Conservation (phyloP, 2,329 filamentous ascomycete species). For the Colletotrichum brevisporum region DNA sequence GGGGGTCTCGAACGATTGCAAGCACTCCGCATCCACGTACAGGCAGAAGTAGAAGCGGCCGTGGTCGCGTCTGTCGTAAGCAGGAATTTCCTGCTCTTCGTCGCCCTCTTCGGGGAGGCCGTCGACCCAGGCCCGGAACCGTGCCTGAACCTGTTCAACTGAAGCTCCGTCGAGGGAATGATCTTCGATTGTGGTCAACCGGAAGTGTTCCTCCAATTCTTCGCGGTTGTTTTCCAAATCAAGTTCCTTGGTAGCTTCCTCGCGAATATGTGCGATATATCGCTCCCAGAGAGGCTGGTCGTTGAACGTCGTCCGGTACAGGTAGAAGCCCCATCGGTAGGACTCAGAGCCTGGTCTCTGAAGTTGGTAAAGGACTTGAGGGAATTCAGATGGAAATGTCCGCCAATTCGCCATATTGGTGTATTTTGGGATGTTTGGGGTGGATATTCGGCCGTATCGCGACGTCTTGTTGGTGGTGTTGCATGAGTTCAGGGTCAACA, state of each 20-base stretch:
- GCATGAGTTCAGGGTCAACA: no score
- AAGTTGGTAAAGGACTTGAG: no score
- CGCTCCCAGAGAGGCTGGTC: conserved; percentile 11
- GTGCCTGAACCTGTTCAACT: neutral
- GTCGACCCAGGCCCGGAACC: neutral
- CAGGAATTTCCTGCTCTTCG: neutral
- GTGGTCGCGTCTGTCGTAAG: neutral
- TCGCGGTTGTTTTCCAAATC: neutral
- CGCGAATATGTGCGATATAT: neutral
- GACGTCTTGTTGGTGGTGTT: no score
- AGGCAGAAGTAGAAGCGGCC: neutral
- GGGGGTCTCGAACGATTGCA: neutral
- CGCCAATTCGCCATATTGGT: no score
- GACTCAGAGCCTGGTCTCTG: no score
- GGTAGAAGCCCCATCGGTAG: conserved; percentile 15
- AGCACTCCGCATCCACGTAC: neutral
- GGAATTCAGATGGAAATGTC: no score
- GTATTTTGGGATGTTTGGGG: no score
- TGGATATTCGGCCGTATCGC: no score
- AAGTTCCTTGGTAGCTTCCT: neutral
- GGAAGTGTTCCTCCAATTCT: neutral
- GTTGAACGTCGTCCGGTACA: neutral
- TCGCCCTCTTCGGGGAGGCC: neutral
- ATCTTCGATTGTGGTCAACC: neutral
- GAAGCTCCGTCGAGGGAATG: neutral